These are phyloP conservation scores for Hypoxylon sp. DNA, from an alignment of 2,329 filamentous ascomycete genomes.

Conservation along the genomic window DNA sequence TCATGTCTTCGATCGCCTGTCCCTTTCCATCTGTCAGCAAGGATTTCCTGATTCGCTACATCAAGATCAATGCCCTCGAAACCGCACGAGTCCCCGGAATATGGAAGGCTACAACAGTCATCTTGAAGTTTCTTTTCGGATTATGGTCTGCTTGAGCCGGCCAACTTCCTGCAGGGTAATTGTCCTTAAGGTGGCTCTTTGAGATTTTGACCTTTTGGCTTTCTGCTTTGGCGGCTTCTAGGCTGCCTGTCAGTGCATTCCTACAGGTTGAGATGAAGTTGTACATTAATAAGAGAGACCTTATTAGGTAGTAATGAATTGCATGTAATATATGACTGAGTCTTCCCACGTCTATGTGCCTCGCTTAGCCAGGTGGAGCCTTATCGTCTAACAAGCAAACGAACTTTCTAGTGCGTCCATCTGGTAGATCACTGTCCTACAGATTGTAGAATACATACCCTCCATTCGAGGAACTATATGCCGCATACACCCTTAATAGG, in stretches of 20 bases:
- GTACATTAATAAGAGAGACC: conserved; percentile 10
- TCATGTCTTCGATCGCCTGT: conserved; percentile 1
- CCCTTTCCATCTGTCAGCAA: neutral
- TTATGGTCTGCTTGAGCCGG: neutral
- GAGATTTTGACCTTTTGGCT: neutral
- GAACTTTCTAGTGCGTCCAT: neutral
- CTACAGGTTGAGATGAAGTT: neutral
- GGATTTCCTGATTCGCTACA: neutral
- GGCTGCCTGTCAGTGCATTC: neutral
- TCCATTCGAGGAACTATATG: neutral
- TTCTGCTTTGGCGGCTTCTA: neutral
- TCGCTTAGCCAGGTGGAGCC: neutral
- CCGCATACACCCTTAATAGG: neutral
- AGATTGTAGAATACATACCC: neutral
- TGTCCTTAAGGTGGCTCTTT: neutral
- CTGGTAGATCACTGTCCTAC: neutral
- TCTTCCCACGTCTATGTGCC: neutral
- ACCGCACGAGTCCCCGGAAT: neutral
- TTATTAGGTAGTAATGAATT: conserved; percentile 9
- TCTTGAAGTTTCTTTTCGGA: neutral
- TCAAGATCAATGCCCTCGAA: neutral
- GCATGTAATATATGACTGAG: neutral
- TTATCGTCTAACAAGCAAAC: neutral
- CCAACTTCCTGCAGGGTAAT: neutral
- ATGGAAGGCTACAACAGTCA: neutral